Conservation (phyloP, 805 yeast genomes). For the Metschnikowia baotianmanensis region DNA sequence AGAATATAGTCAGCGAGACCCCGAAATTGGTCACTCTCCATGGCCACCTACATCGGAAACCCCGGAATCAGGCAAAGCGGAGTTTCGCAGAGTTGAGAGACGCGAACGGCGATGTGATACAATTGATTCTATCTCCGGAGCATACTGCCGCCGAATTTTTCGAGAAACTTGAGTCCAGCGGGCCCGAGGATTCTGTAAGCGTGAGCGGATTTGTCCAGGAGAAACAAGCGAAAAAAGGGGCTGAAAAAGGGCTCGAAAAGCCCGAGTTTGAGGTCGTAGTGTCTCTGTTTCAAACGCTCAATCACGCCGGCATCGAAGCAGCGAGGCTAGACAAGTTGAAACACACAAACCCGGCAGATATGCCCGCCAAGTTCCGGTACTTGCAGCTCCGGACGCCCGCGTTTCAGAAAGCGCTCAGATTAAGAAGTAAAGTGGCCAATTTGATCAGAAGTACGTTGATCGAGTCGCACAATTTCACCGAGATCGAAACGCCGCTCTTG, state of each 20-base stretch:
- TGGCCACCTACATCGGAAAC: slow-evolving; percentile 84
- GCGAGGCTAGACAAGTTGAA: slow-evolving; percentile 66
- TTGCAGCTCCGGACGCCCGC: slow-evolving; percentile 67
- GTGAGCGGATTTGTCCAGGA: slow-evolving; percentile 54
- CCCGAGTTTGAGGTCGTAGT: slow-evolving; percentile 59
- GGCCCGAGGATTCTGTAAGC: slow-evolving; percentile 69
- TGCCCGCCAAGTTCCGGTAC: slow-evolving; percentile 80
- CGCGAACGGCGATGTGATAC: slow-evolving; percentile 61
- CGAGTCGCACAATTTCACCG: slow-evolving; percentile 53
- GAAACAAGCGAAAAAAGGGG: slow-evolving; percentile 25
- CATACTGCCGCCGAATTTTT: slow-evolving; percentile 37
- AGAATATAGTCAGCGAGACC: slow-evolving; percentile 12
- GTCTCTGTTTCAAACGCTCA: slow-evolving; percentile 51
- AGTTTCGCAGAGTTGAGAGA: slow-evolving; percentile 79
- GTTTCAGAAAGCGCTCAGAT: slow-evolving; percentile 54
- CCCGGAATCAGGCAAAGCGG: slow-evolving; percentile 65
- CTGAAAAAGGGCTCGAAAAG: slow-evolving; percentile 8
- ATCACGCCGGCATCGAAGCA: slow-evolving; percentile 60
- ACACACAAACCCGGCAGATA: slow-evolving; percentile 45
- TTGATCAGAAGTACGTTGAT: slow-evolving; percentile 42
- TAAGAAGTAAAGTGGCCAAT: slow-evolving; percentile 55
- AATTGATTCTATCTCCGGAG: slow-evolving; percentile 43
- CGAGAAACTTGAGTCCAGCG: slow-evolving; percentile 45
- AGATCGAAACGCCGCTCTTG: slow-evolving; percentile 87
- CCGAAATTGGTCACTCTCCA: slow-evolving; percentile 46